Evolutionary conservation across 768 basidiomycete species (phyloP).

Genomic region (Amanita rimosa): DNA sequence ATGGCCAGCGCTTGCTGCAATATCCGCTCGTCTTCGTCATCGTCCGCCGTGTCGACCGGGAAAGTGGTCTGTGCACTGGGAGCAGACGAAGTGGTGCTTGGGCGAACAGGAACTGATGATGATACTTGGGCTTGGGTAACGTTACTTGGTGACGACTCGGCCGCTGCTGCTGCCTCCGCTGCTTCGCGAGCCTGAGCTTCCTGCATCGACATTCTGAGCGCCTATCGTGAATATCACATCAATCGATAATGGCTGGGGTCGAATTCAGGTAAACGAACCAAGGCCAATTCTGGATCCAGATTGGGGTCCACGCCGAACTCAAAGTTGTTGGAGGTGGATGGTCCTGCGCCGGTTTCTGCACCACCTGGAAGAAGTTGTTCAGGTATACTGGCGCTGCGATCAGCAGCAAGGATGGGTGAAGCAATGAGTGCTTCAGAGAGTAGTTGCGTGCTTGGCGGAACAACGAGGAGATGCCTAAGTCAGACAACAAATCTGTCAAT

Average conservation of each 20-base stretch:
- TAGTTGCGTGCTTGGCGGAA: constrained; percentile 69
- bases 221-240: constrained; percentile 32
- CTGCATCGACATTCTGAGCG: constrained; percentile 94
- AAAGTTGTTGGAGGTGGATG: constrained; percentile 42
- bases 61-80: constrained; percentile 15
- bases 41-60: constrained; percentile 39
- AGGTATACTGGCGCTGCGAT: constrained; percentile 60
- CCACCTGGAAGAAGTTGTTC: constrained; percentile 41
- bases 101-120: constrained; percentile 22
- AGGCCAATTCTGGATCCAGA: constrained; percentile 59
- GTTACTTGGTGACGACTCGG: constrained; percentile 15
- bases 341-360: constrained; percentile 26
- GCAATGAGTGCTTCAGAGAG: constrained; percentile 75
- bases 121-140: constrained; percentile 25
- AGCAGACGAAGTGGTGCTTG: neutral
- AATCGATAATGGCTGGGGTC: neutral
- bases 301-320: constrained; percentile 93
- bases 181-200: constrained; percentile 78
- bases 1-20: constrained; percentile 70
- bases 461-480: constrained; percentile 66
- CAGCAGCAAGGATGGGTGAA: constrained; percentile 74
- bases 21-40: constrained; percentile 74
- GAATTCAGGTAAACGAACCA: constrained; percentile 42
- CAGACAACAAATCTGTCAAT: constrained; percentile 1
- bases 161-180: constrained; percentile 33